Conservation (phyloP, 169 alveolate genomes). For the Plasmodium falciparum region DNA sequence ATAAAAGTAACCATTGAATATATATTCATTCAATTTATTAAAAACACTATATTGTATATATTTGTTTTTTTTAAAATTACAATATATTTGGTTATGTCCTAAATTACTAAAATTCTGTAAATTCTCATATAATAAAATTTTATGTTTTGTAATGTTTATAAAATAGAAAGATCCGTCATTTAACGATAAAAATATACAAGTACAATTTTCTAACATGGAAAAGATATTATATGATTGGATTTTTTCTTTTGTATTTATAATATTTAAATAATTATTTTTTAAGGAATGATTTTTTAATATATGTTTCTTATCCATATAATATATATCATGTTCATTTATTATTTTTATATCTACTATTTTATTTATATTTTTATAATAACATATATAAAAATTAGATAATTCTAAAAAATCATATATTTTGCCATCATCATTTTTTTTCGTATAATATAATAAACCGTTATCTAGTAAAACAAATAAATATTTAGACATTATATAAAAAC, state of each 20-base stretch:
- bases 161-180: slow-evolving; percentile 48
- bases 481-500: background rate
- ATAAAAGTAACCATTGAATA: slow-evolving; percentile 41
- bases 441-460: slow-evolving; percentile 51
- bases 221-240: slow-evolving; percentile 10
- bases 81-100: background rate
- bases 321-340: background rate
- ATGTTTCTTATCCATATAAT: slow-evolving; percentile 24
- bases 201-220: slow-evolving; percentile 7
- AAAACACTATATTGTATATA: slow-evolving; percentile 25
- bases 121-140: slow-evolving; percentile 20
- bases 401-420: background rate
- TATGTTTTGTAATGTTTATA: slow-evolving; percentile 9
- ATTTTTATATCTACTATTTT: slow-evolving; percentile 36
- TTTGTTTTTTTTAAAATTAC: background rate
- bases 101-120: background rate
- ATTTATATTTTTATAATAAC: slow-evolving; percentile 4
- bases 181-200: slow-evolving; percentile 35
- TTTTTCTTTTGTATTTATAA: slow-evolving; percentile 10
- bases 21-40: slow-evolving; percentile 35
- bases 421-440: slow-evolving; percentile 6
- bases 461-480: slow-evolving; percentile 25
- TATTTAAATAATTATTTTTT: slow-evolving; percentile 12
- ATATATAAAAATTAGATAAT: slow-evolving; percentile 32
- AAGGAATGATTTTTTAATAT: slow-evolving; percentile 23